phyloP scores from a whole-genome alignment of 352 stramenopile genomes.

The Phytophthora sojae region DNA sequence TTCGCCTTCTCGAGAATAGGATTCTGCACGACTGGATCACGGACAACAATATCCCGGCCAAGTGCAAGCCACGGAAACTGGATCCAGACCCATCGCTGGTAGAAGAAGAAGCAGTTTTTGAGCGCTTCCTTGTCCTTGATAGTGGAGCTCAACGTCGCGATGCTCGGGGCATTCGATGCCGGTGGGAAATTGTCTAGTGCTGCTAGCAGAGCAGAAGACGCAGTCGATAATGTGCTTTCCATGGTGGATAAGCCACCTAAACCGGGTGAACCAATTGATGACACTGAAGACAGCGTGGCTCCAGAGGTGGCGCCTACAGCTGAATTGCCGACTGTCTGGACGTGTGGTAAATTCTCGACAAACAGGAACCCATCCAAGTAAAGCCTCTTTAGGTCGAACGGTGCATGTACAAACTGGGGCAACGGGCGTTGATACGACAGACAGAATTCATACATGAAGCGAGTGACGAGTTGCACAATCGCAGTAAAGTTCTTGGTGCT shows the following conservation, averaged over 20 bases:
- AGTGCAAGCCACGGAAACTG: constrained; percentile 94
- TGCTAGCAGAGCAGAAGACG: constrained; percentile 37
- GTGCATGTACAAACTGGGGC: constrained; percentile 80
- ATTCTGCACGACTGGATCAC: constrained; percentile 52
- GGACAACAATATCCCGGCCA: constrained; percentile 65
- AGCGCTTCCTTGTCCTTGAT: constrained; percentile 54
- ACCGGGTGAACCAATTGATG: constrained; percentile 19
- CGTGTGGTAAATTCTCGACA: constrained; percentile 63
- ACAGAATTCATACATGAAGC: constrained; percentile 93
- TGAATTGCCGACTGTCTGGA: constrained; percentile 27
- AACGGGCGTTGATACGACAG: constrained; percentile 75
- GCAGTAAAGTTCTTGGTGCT: constrained; percentile 78
- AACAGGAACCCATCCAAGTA: constrained; percentile 81
- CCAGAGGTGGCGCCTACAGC: constrained; percentile 28
- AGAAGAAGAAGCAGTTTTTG: constrained; percentile 88
- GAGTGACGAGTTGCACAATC: constrained; percentile 84
- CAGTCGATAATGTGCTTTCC: constrained; percentile 22
- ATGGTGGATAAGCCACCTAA: constrained; percentile 20
- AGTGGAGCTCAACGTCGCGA: constrained; percentile 7
- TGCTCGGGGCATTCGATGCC: constrained; percentile 22
- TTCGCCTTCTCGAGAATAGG: constrained; percentile 42
- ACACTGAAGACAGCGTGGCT: background rate
- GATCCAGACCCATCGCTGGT: constrained; percentile 94
- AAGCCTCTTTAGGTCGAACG: constrained; percentile 75
- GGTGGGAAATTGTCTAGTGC: constrained; percentile 42